Base-by-base conservation (phyloP, 345 rosid genomes). In the Brassica nigra region DNA sequence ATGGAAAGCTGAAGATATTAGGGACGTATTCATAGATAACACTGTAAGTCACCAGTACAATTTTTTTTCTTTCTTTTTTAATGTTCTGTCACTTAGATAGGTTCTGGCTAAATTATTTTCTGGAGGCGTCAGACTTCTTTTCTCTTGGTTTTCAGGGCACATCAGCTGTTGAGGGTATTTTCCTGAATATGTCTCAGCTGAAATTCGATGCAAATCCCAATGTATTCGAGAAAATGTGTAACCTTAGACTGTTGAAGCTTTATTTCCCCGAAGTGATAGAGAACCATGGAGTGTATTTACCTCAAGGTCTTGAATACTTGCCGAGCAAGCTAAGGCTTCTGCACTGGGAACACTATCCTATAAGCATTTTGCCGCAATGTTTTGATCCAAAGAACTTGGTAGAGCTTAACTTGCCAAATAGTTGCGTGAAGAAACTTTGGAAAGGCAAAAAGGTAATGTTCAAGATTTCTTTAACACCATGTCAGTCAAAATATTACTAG, bases 71-170 rank as follows among this genome's bases (percentile, higher is more conserved):
- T 9, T 42, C n/a, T 1, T 55, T 58, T 23, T 1, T 55, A 6
- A 12, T 62, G 10, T 27, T 30, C 6, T 0, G 34, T 61, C 11
- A 33, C 36, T 33, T 33, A 33, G 6, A 6, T 33, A 5, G 5
- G 36, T 34, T 34, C 37, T 3, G 8, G 27, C 36, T 66, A n/a
- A 30, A n/a, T 27, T 61, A 10, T 9, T 20, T 65, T 1, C 36
- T 33, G 36, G 36, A 23, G 27, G 27, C 27, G 27, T 33, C 6
- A 33, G 27, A 69, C 42, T n/a, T 75, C 4, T 9, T 20, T 68
- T 49, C 71, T 69, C 61, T 69, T 65, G 49, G 15, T 36, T 68
- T 42, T 54, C 47, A 85, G 84, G 87, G 78, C 4, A 81, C 88
- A 5, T 66, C 72, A 62, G 75, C 66, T 58, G 18, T 83, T 10